These are phyloP conservation scores for Xylariaceae sp. DNA, from an alignment of 2,329 filamentous ascomycete species.

Conservation along the genomic window DNA sequence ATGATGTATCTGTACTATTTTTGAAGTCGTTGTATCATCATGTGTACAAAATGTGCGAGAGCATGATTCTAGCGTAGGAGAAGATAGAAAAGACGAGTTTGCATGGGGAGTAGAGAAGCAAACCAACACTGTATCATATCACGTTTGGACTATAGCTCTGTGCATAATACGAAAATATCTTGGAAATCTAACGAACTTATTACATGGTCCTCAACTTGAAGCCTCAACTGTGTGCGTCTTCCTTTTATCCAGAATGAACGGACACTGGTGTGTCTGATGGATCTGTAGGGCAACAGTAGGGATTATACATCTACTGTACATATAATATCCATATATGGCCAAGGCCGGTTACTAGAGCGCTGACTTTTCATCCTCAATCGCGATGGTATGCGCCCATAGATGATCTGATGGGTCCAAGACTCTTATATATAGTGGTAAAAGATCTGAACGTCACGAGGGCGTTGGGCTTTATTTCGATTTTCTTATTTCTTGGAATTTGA, in stretches of 20 bases:
- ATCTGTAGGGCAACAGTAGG: too few species aligned
- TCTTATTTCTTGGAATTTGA: too few species aligned
- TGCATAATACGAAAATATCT: conserved; percentile 17
- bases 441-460: too few species aligned
- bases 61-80: conserved; percentile 5
- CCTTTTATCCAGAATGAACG: background rate
- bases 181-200: background rate
- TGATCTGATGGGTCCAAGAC: too few species aligned
- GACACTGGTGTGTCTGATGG: too few species aligned
- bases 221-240: background rate
- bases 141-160: background rate
- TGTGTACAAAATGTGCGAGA: conserved; percentile 20
- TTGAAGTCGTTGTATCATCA: conserved; percentile 22
- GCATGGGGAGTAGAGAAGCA: background rate
- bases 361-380: too few species aligned
- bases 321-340: too few species aligned
- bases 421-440: too few species aligned
- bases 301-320: too few species aligned
- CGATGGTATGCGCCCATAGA: too few species aligned
- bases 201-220: background rate
- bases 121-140: conserved; percentile 26
- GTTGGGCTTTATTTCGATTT: too few species aligned
- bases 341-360: too few species aligned
- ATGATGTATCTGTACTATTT: background rate
- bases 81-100: background rate